phyloP scores from a whole-genome alignment of 805 yeast species.

The Candida krabiensis region DNA sequence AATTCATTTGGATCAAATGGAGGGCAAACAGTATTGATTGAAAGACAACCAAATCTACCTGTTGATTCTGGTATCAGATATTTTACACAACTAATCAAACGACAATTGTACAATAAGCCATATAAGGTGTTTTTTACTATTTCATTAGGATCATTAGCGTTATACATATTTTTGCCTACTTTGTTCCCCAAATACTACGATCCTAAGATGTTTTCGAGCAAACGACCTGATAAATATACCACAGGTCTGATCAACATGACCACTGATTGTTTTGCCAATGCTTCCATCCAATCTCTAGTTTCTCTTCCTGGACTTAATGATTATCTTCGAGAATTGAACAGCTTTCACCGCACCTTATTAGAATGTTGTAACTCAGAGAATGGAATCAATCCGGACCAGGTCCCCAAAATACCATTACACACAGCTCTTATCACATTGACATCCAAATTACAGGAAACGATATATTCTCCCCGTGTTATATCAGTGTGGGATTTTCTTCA shows the following conservation, averaged over 20 bases:
- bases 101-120: not conserved
- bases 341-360: slow-evolving; percentile 18
- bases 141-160: slow-evolving; percentile 4
- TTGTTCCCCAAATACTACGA: slow-evolving; percentile 11
- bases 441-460: slow-evolving; percentile 61
- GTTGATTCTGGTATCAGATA: not conserved
- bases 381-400: not conserved
- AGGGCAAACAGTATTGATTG: not conserved
- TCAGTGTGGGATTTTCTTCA: slow-evolving; percentile 80
- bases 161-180: slow-evolving; percentile 19
- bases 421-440: slow-evolving; percentile 52
- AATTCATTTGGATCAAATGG: not conserved
- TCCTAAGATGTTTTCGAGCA: slow-evolving; percentile 23
- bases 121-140: slow-evolving; percentile 2
- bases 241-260: slow-evolving; percentile 82
- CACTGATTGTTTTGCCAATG: slow-evolving; percentile 91
- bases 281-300: slow-evolving; percentile 78
- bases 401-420: slow-evolving; percentile 54
- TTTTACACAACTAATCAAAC: too few species aligned
- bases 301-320: slow-evolving; percentile 57
- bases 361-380: slow-evolving; percentile 2
- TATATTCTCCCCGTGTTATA: slow-evolving; percentile 49
- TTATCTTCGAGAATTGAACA: slow-evolving; percentile 49
- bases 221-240: slow-evolving; percentile 69
- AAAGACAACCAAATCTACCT: not conserved